Conservation (phyloP, 371 early-diverging fungal species). For the Lichtheimia ornata region DNA sequence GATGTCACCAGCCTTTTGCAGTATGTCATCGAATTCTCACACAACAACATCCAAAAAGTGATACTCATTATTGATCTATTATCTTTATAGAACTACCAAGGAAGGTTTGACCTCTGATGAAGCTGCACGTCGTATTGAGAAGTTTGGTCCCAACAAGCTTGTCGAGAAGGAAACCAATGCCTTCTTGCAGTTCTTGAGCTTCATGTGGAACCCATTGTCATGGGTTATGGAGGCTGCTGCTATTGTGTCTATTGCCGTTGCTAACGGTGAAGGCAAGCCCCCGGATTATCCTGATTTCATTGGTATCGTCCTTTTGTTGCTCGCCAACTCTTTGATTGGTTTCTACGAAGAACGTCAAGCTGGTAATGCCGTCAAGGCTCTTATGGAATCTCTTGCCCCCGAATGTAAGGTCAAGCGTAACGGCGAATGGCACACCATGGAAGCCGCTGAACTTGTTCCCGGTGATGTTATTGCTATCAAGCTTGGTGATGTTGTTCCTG, state of each 20-base stretch:
- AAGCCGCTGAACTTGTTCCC: conserved; percentile 59
- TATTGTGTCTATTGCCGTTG: conserved; percentile 62
- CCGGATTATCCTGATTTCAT: conserved; percentile 81
- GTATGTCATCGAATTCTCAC: conserved; percentile 25
- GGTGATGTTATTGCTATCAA: conserved; percentile 72
- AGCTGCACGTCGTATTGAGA: conserved; percentile 57
- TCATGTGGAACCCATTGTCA: conserved; percentile 76
- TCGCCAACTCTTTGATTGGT: conserved; percentile 82
- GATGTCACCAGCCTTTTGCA: conserved; percentile 67
- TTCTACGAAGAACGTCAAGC: conserved; percentile 79
- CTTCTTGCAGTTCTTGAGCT: conserved; percentile 78
- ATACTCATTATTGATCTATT: conserved; percentile 2
- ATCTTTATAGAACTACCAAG: conserved; percentile 45
- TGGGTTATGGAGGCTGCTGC: conserved; percentile 76
- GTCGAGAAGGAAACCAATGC: conserved; percentile 75
- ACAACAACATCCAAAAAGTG: neutral
- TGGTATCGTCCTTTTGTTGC: conserved; percentile 73
- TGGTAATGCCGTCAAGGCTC: conserved; percentile 69
- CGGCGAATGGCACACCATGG: conserved; percentile 51
- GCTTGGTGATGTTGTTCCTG: conserved; percentile 77
- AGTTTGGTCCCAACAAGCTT: conserved; percentile 69
- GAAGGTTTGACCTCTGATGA: conserved; percentile 60
- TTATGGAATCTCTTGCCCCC: conserved; percentile 69
- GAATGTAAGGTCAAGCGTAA: conserved; percentile 66
- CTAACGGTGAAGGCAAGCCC: conserved; percentile 61